Conservation (phyloP, 2,329 filamentous ascomycete species). For the Arthroderma sp. region DNA sequence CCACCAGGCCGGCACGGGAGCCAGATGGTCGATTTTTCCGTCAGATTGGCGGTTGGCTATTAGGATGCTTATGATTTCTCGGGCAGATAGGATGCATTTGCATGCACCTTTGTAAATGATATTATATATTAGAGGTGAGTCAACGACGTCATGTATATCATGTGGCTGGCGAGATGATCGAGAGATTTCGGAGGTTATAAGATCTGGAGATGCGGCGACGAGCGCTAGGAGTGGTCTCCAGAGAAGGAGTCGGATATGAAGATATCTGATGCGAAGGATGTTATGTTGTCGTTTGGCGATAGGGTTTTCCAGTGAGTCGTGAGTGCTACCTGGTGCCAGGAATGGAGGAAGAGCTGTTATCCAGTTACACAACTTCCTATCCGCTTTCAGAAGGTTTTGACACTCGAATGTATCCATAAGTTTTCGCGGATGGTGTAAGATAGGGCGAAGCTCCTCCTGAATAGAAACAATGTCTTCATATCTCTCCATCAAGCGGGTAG, state of each 20-base stretch:
- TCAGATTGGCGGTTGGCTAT: background rate
- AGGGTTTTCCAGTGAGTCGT: slow-evolving; percentile 9
- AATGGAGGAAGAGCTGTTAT: slow-evolving; percentile 17
- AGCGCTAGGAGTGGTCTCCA: slow-evolving; percentile 14
- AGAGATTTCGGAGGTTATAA: background rate
- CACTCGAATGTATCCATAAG: slow-evolving; percentile 17
- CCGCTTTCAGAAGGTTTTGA: slow-evolving; percentile 14
- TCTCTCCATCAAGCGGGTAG: slow-evolving; percentile 17
- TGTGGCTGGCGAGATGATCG: background rate
- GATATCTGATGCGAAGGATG: slow-evolving; percentile 18
- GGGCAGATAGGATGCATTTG: slow-evolving; percentile 14
- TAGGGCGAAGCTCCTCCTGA: slow-evolving; percentile 16
- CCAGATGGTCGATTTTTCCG: slow-evolving; percentile 2
- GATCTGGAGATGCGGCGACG: slow-evolving; percentile 12
- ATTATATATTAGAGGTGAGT: slow-evolving; percentile 10
- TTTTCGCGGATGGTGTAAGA: slow-evolving; percentile 13
- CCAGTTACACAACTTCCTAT: slow-evolving; percentile 18
- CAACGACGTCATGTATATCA: background rate
- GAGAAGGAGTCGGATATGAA: slow-evolving; percentile 17
- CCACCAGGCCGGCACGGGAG: slow-evolving; percentile 13
- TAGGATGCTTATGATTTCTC: slow-evolving; percentile 12
- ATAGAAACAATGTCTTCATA: slow-evolving; percentile 17
- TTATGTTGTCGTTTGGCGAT: slow-evolving; percentile 19
- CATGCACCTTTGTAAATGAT: slow-evolving; percentile 11
- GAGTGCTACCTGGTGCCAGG: slow-evolving; percentile 9